A percentile compares a stretch with the other conserved stretches of the same genome.
phyloP scores from a whole-genome alignment of 2,329 filamentous ascomycete species.

The Fusarium sp. region DNA sequence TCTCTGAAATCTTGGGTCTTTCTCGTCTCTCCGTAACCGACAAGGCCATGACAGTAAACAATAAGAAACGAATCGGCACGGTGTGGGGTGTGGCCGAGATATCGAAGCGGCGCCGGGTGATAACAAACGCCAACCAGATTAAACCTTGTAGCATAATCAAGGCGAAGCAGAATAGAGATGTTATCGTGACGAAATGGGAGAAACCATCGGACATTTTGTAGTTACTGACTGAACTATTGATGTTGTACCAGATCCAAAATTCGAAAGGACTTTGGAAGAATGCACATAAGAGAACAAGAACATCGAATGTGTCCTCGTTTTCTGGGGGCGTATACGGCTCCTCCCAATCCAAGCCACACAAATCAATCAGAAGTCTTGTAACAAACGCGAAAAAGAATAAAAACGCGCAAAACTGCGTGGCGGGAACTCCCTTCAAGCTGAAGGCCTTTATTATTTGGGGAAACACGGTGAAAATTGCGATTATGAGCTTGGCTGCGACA shows the following conservation, averaged over 20 bases:
- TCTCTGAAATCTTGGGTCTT: background rate
- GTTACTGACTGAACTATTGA: background rate
- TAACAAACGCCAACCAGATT: background rate
- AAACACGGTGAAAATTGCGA: background rate
- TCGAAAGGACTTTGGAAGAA: background rate
- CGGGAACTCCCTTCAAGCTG: conserved; percentile 5
- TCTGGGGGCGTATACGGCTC: accelerated
- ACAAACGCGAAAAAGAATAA: background rate
- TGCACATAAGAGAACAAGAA: accelerated
- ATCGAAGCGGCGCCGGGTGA: background rate
- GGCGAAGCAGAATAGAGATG: accelerated
- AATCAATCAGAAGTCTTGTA: conserved; percentile 3
- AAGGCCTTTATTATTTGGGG: background rate
- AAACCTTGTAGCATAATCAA: background rate
- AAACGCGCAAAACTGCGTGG: background rate
- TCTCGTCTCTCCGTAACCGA: background rate
- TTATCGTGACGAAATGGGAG: background rate
- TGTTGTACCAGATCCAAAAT: conserved; percentile 15
- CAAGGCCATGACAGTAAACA: accelerated
- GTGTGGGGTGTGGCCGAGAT: background rate
- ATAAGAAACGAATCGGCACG: background rate
- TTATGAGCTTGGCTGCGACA: background rate
- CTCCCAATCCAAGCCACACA: conserved; percentile 1
- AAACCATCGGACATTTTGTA: background rate
- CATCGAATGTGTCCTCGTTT: accelerated